Base-by-base conservation (phyloP, 345 rosid genomes). In the Hypericum perforatum region DNA sequence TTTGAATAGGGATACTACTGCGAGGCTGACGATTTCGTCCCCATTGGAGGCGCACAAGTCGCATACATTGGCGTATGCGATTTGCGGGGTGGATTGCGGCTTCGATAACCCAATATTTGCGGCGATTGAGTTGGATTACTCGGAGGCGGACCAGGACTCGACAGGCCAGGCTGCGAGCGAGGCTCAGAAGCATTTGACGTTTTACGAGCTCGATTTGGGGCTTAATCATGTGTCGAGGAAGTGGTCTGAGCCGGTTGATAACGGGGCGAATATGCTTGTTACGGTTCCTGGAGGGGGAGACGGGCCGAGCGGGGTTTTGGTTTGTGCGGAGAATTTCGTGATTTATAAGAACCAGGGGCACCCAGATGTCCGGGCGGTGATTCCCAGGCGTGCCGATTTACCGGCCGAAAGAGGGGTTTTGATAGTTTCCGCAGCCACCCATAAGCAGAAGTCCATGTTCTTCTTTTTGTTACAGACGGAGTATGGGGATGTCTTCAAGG, bases 41-140 rank as follows among this genome's bases (percentile, higher is more conserved):
- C 98, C 98, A 5, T 77, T 92, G 60, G 98, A 92, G 75, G 98
- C 97, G 13, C 95, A 92, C 41, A 92, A 92, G 73, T 88, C 95
- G 6, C 91, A 92, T 46, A 88, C 98, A 0, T 69, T 88, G n/a
- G 80, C 77, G 56, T 88, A 91, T 54, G 81, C 95, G 0, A 62
- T 92, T 22, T 83, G 95, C 43, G 97, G 98, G 41, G 90, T 92
- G 50, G 98, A 88, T 56, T 88, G 98, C 15, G 98, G 98, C 36
- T 92, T 92, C 10, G 97, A 92, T 62, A 92, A 92, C 56, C 98
- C 98, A 0, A 74, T 85, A 0, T 92, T 92, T 51, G 98, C 98
- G 0, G 80, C 95, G 7, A 85, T 88, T 58, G 97, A 92, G 77
- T 77, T 88, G 84, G 98, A 92, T 61, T 92, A 88, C 75, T 78